Base-by-base conservation (phyloP, 2,329 filamentous ascomycete species). In the Talaromyces sp. region DNA sequence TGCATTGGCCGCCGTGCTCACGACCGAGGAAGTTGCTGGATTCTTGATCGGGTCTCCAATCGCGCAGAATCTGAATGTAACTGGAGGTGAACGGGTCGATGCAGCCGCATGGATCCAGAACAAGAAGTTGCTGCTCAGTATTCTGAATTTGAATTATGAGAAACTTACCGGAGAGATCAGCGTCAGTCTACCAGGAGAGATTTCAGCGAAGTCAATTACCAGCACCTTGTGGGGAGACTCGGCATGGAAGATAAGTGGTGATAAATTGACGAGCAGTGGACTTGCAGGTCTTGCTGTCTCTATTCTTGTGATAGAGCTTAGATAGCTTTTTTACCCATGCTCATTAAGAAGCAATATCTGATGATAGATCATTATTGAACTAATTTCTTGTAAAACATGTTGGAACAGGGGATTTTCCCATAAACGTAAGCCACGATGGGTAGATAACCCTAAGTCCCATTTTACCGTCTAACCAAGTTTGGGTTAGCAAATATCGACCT, bases 41-140 rank as follows among this genome's bases (percentile, higher is more conserved):
- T 79, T 82, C 56, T 57, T 83, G 39, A 73, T 83, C 16, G 75
- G 73, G 6, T 69, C 75, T 10, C 67, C 72, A 37, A 72, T 73
- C 41, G 66, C 58, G 27, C 60, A 62, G 27, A 31, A 62, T 19
- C 60, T 80, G 60, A 33, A n/a, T 6, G 72, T 75, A 3, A 54
- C 33, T 3, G 72, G 70, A 1, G 69, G 69, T 16, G 56, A 58
- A 7, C 65, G 72, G 24, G 65, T 81, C 3, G 81, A 83, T 75
- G 80, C 73, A 24, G 74, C 76, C 52, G 75, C 73, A 1, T 84
- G 82, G 82, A 71, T 74, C 9, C 62, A 72, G 4, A 76, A 70
- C 4, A 64, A 68, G 0, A 71, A 71, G 66, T 73, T 80, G 68
- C 69, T 82, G 59, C 67, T 82, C 48, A 76, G 76, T 37, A 67